phyloP scores from a whole-genome alignment of 192 early-diverging fungal species.

The Piromyces sp. region DNA sequence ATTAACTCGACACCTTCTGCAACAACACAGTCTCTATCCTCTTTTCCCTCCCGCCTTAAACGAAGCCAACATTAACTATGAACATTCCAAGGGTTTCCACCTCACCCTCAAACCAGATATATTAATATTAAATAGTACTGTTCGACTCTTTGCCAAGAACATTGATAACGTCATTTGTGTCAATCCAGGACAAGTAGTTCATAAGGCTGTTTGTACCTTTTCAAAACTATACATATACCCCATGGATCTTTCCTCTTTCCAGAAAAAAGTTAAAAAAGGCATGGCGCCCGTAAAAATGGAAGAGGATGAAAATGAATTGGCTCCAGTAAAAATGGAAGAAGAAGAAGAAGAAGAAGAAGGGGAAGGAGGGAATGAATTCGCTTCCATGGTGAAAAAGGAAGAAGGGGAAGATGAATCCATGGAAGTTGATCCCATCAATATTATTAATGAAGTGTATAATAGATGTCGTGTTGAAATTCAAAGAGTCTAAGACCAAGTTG shows the following conservation, averaged over 20 bases:
- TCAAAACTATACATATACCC: slow-evolving; percentile 57
- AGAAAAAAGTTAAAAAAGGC: background rate
- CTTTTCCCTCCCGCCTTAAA: slow-evolving; percentile 40
- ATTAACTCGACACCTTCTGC: slow-evolving; percentile 55
- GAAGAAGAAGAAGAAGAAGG: background rate
- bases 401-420: background rate
- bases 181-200: slow-evolving; percentile 65
- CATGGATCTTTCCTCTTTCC: background rate
- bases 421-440: background rate
- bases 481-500: too few species aligned
- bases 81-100: slow-evolving; percentile 6
- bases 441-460: background rate
- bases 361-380: too few species aligned
- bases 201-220: slow-evolving; percentile 57
- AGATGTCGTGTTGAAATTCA: background rate
- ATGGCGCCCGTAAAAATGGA: background rate
- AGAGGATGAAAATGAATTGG: background rate
- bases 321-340: background rate
- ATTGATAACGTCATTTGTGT: slow-evolving; percentile 62
- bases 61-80: slow-evolving; percentile 14
- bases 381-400: background rate
- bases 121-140: slow-evolving; percentile 52
- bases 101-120: slow-evolving; percentile 54
- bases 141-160: slow-evolving; percentile 52
- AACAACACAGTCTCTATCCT: slow-evolving; percentile 77